Conservation (phyloP, 129 eudicot species). For the Solidago caesia region DNA sequence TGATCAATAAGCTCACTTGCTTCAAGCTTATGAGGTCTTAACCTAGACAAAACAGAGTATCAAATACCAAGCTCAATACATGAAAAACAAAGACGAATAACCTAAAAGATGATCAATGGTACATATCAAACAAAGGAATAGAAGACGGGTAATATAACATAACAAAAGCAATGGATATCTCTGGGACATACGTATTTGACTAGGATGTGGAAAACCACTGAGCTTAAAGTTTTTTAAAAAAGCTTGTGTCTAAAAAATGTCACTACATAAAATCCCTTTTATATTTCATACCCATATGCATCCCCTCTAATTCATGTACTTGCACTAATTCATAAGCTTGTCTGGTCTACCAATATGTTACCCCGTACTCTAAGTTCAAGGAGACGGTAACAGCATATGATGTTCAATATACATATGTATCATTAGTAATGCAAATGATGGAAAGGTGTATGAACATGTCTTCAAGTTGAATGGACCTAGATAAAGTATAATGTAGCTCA, state of each 20-base stretch:
- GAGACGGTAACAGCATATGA: not conserved
- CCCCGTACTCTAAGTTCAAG: constrained; percentile 12
- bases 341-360: not conserved
- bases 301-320: constrained; percentile 6
- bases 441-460: not conserved
- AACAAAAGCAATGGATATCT: not conserved
- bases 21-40: constrained; percentile 44
- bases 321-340: constrained; percentile 2
- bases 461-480: not conserved
- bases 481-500: not conserved
- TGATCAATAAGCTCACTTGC: constrained; percentile 45
- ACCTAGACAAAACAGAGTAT: constrained; percentile 37
- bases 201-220: not conserved
- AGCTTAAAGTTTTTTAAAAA: not conserved
- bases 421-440: not conserved
- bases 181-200: not conserved
- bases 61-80: constrained; percentile 12
- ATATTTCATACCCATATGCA: not conserved
- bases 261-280: not conserved
- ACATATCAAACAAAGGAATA: constrained; percentile 1
- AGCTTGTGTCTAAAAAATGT: not conserved
- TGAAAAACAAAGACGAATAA: constrained; percentile 14
- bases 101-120: constrained; percentile 11
- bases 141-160: not conserved
- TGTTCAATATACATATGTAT: not conserved